Evolutionary conservation across 2,329 filamentous ascomycete species (phyloP).

Genomic region (Helotiales sp.): DNA sequence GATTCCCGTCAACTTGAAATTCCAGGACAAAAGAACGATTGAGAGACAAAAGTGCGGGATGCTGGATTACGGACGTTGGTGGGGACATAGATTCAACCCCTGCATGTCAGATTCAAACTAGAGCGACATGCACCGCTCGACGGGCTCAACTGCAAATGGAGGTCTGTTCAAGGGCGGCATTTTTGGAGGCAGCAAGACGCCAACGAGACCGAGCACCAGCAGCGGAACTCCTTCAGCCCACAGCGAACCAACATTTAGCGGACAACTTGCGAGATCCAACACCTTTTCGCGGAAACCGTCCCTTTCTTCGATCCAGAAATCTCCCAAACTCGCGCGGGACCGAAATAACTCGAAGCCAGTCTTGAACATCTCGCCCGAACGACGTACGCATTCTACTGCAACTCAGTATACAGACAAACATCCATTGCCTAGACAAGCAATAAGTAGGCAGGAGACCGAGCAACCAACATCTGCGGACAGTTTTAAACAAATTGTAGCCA

Average conservation of each 20-base stretch:
- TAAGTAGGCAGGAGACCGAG: slow-evolving; percentile 6
- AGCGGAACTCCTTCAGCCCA: slow-evolving; percentile 18
- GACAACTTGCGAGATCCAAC: slow-evolving; percentile 45
- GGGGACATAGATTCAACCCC: slow-evolving; percentile 2
- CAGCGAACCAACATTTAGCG: slow-evolving; percentile 23
- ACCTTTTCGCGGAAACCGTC: slow-evolving; percentile 55
- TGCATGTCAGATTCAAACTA: slow-evolving; percentile 1
- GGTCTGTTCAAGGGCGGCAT: slow-evolving; percentile 21
- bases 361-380: slow-evolving; percentile 22
- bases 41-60: neutral
- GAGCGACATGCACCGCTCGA: slow-evolving; percentile 15
- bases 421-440: slow-evolving; percentile 12
- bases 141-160: slow-evolving; percentile 7
- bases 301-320: slow-evolving; percentile 42
- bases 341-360: slow-evolving; percentile 42
- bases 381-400: slow-evolving; percentile 20
- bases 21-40: neutral
- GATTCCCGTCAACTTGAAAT: neutral
- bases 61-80: neutral
- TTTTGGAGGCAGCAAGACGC: slow-evolving; percentile 21
- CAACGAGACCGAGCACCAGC: slow-evolving; percentile 30
- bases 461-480: slow-evolving; percentile 25
- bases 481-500: slow-evolving; percentile 20
- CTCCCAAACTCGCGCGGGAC: slow-evolving; percentile 31
- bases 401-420: slow-evolving; percentile 16